Evolutionary conservation across 1,284 basidiomycete species (phyloP).

Genomic region (Apiotrichum gamsii): DNA sequence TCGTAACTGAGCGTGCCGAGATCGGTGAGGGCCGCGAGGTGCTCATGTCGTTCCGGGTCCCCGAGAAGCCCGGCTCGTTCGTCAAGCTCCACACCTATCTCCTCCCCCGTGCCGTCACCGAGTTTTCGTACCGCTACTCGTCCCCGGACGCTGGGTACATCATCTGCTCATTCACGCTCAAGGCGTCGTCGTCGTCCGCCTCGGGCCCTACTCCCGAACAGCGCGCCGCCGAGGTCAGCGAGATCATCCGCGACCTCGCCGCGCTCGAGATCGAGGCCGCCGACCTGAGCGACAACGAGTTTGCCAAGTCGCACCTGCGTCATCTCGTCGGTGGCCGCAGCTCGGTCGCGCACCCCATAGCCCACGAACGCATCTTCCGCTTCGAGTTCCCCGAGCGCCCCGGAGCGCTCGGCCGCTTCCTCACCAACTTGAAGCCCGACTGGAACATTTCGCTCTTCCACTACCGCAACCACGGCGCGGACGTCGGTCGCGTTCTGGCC

Average conservation of each 20-base stretch:
- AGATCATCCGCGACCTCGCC: conserved; percentile 60
- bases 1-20: conserved; percentile 96
- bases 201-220: conserved; percentile 46
- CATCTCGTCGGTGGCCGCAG: conserved; percentile 88
- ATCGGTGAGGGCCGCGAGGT: conserved; percentile 93
- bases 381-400: conserved; percentile 98
- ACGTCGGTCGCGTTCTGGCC: conserved; percentile 83
- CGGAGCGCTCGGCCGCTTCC: conserved; percentile 82
- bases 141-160: conserved; percentile 65
- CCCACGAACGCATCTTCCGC: conserved; percentile 82
- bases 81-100: conserved; percentile 78
- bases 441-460: conserved; percentile 98
- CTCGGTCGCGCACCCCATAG: conserved; percentile 66
- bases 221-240: conserved; percentile 62
- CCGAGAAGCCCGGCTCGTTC: conserved; percentile 90
- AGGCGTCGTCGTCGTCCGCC: conserved; percentile 49
- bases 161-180: conserved; percentile 76
- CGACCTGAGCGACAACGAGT: conserved; percentile 91
- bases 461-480: conserved; percentile 94
- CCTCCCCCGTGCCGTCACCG: conserved; percentile 87
- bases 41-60: conserved; percentile 84
- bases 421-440: conserved; percentile 68
- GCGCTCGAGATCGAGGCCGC: conserved; percentile 68
- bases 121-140: conserved; percentile 86
- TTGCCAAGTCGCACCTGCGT: conserved; percentile 88